phyloP scores from a whole-genome alignment of 140 eudicot species.

The Anethum foeniculum region DNA sequence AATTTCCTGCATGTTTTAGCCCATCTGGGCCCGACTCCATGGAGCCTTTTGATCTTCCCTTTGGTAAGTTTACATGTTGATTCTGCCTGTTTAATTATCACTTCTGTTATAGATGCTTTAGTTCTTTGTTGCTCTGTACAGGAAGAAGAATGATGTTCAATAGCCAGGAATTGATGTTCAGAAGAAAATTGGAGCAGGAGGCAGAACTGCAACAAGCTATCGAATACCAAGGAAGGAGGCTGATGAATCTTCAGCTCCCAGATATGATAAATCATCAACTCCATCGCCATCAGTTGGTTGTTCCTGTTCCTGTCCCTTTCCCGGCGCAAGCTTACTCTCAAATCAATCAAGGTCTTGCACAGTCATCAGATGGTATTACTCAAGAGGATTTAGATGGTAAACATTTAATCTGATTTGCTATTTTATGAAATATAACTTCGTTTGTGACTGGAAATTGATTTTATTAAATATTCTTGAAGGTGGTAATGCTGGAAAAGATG shows the following conservation, averaged over 20 bases:
- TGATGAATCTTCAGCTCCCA: constrained; percentile 13
- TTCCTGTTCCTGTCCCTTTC: neutral
- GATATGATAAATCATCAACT: constrained; percentile 6
- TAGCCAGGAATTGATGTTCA: neutral
- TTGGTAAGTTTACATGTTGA: constrained; percentile 31
- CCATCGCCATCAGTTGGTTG: neutral
- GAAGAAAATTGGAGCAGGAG: constrained; percentile 8
- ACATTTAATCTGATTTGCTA: neutral
- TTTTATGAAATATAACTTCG: neutral
- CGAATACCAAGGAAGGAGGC: constrained; percentile 9
- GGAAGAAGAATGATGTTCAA: neutral
- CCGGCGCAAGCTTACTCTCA: neutral
- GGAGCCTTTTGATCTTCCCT: constrained; percentile 48
- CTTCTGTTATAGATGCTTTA: neutral
- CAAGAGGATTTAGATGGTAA: constrained; percentile 4
- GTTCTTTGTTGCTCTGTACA: neutral
- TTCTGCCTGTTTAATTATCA: neutral
- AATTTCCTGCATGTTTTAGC: constrained; percentile 56
- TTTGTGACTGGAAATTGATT: neutral
- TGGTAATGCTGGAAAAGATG: constrained; percentile 2
- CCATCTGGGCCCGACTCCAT: constrained; percentile 67
- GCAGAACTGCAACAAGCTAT: constrained; percentile 9
- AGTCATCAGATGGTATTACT: neutral
- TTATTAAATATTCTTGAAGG: neutral
- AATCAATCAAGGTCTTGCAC: neutral